Base-by-base conservation (phyloP, 805 yeast species). In the Starmerella vitae region DNA sequence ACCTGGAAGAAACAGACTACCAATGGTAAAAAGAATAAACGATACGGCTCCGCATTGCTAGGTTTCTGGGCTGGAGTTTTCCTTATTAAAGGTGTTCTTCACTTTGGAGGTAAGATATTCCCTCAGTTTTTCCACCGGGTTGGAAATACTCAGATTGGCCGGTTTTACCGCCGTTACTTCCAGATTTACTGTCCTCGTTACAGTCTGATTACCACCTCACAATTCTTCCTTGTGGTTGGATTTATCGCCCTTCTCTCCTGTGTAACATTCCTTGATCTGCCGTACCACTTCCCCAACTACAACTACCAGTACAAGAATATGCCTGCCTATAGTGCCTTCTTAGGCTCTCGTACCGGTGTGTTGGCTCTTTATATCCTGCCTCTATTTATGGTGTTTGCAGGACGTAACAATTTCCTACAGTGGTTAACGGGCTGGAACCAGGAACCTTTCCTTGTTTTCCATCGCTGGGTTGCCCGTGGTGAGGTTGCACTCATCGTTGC, bases 351-450 rank as follows among this genome's bases (percentile, higher is more conserved):
- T 4, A 25, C 49, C 3, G 49, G 47, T 8, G 44, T 32, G 5
- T 18, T 48, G n/a, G 18, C 33, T 9, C 24, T 50, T 15, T 46
- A 46, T 15, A 46, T 54, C 20, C 4, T 51, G 19, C 61, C 62
- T 1, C 30, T 55, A 14, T 33, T 56, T 30, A 38, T 53, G 17
- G 25, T 56, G 24, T 56, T 80, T 56, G 82, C 83, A 12, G 78
- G 80, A 20, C 64, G 88, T 52, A 80, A 81, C 56, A 81, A 78
- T 53, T 70, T 80, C 29, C 62, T 80, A 53, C 67, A 70, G 47
- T 64, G 62, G 53, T 37, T 76, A 9, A 68, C 84, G 2, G 82
- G 83, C 2, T 65, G 79, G 62, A 55, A 73, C 0, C 73, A 70
- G 46, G 59, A 74, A 6, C 64, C 76, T 3, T 78, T 78, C 58